Evolutionary conservation across 352 stramenopile genomes (phyloP), one percentile per base, ranked within the genome.

Genomic region (Pythium brachiatum): DNA sequence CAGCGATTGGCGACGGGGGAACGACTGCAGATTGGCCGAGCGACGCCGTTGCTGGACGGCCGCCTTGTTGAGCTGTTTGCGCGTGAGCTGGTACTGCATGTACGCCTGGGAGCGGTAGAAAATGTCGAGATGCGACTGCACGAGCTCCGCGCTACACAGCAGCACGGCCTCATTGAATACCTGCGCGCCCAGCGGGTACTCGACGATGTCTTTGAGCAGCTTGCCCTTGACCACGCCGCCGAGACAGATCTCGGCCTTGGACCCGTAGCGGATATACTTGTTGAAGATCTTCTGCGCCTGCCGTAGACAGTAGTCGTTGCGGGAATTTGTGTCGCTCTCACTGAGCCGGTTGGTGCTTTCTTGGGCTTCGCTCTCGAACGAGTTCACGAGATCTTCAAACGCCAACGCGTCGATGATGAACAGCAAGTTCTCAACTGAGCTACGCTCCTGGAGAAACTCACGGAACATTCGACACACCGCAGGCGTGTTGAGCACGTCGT

Each of bases 231-330:
- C 74, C 4, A 70, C 52, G 2, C 65, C 72, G 12, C 68, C 53
- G 2, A 86, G 48, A 53, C 79, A 84, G 34, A 90, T 77, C 62
- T 89, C 80, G 7, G 81, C 78, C 51, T 89, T 89, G 2, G 81
- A 89, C 21, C 81, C 81, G 50, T 80, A 87, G 13, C 80, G 80
- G 20, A 90, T 75, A 44, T 86, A 90, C 60, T 90, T 90, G 66
- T 81, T 89, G 62, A 88, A 90, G 66, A 88, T 89, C 46, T 90
- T 90, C 43, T 87, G 77, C 3, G 80, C 77, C 29, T 88, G 73
- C 1, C 79, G 75, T 34, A 86, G 62, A 20, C 77, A 85, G 29
- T 83, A 90, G 41, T 87, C 78, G 39, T 84, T 62, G 15, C 79
- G 75, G 2, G 77, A 84, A 2, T 51, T 52, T 21, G 21, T 25